Evolutionary conservation across 192 early-diverging fungal genomes (phyloP), one percentile per base, ranked within the genome.

Genomic region (Entophlyctis helioformis): DNA sequence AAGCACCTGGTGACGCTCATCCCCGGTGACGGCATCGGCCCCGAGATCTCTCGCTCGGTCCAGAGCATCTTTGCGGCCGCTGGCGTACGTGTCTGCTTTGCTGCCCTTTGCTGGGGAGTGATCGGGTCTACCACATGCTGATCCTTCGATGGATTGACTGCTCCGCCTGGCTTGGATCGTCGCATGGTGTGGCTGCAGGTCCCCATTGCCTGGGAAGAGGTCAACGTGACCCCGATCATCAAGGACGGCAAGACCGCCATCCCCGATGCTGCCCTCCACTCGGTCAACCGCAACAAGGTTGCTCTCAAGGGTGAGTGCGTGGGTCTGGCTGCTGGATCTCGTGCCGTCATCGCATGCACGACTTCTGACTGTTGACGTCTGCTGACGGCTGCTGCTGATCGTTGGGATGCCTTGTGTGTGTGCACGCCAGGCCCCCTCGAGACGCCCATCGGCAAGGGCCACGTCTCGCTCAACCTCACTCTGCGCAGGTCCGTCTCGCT

Each of bases 381-480:
- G 33, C 33, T 45, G 44, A 29, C 24, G 7, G 10, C n/a, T n/a
- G n/a, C n/a, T n/a, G n/a, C n/a, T n/a, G n/a, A n/a, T n/a, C n/a
- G n/a, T n/a, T n/a, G n/a, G n/a, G n/a, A n/a, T n/a, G n/a, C 25
- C 20, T 44, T 24, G 12, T 13, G 9, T 22, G 18, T 16, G 33
- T 50, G n/a, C 18, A n/a, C n/a, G n/a, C 9, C 27, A 63, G 62
- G 84, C 49, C 95, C 95, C 43, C 77, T 98, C 62, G 95, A 86
- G 26, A 98, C 95, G 16, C 95, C 95, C 24, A 85, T 98, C 58
- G 95, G 95, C 60, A 98, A 98, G 68, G 95, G 95, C 44, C 95
- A 98, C 66, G 91, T 95, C 46, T 98, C 95, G 44, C 80, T 98
- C 63, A 77, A 77, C 57, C 58, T 77, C 53, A 77, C 74, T 13